A percentile compares a stretch with the other conserved stretches of the same genome.
phyloP scores from a whole-genome alignment of 768 basidiomycete genomes.

The Baorangia bicolor region DNA sequence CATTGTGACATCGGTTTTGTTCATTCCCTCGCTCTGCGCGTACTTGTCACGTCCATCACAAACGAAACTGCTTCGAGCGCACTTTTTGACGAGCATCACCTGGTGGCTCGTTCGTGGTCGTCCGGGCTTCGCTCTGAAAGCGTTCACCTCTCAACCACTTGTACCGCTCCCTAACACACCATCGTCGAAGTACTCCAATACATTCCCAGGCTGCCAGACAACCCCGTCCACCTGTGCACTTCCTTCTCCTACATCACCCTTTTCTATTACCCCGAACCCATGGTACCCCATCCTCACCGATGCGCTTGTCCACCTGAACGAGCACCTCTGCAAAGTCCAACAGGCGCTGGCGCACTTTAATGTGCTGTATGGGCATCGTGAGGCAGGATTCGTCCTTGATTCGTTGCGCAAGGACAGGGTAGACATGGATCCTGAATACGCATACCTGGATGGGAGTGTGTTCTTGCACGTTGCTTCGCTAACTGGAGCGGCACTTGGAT shows the following conservation, averaged over 20 bases:
- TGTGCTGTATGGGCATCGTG: slow-evolving; percentile 41
- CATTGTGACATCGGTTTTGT: too few species aligned
- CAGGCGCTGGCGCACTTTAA: slow-evolving; percentile 46
- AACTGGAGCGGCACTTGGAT: slow-evolving; percentile 42
- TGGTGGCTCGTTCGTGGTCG: too few species aligned
- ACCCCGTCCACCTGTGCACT: too few species aligned
- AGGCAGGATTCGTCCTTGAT: slow-evolving; percentile 33
- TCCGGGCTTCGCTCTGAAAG: too few species aligned
- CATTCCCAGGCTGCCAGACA: slow-evolving; percentile 19
- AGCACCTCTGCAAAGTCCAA: slow-evolving; percentile 51
- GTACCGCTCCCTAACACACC: too few species aligned
- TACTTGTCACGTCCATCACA: slow-evolving; percentile 62
- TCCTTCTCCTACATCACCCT: too few species aligned
- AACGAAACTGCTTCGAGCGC: slow-evolving; percentile 51
- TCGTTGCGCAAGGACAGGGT: slow-evolving; percentile 22
- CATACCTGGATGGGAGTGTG: slow-evolving; percentile 54
- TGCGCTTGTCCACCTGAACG: slow-evolving; percentile 55
- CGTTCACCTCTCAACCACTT: too few species aligned
- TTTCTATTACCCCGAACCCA: too few species aligned
- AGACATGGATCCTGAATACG: slow-evolving; percentile 44
- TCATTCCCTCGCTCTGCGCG: too few species aligned
- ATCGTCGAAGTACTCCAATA: slow-evolving; percentile 22
- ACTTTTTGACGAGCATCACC: too few species aligned
- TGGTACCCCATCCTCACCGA: slow-evolving; percentile 47
- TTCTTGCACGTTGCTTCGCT: slow-evolving; percentile 58